These are phyloP conservation scores for Wickerhamomyces canadensis DNA, from an alignment of 805 yeast genomes.

Conservation along the genomic window DNA sequence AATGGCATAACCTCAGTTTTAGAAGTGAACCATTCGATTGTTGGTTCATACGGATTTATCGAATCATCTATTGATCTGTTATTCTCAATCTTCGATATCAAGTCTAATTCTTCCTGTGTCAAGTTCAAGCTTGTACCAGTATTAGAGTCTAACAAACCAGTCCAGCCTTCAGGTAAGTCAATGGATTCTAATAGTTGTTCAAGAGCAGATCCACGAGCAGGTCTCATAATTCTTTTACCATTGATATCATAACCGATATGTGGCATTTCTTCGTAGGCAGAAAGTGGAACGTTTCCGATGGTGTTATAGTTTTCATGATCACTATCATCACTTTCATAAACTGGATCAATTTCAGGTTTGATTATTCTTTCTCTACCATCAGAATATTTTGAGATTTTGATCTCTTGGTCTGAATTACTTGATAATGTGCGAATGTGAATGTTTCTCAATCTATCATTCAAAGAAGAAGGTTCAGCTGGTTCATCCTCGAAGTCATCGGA, in stretches of 20 bases:
- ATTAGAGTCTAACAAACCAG: constrained; percentile 85
- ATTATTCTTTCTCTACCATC: constrained; percentile 80
- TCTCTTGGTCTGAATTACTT: constrained; percentile 29
- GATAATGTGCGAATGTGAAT: constrained; percentile 48
- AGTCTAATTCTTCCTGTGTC: constrained; percentile 80
- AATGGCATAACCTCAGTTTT: constrained; percentile 85
- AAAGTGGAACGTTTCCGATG: constrained; percentile 87
- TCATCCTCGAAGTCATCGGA: constrained; percentile 48
- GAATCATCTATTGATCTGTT: constrained; percentile 79
- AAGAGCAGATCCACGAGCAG: constrained; percentile 93
- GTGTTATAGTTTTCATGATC: constrained; percentile 80
- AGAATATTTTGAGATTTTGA: constrained; percentile 46
- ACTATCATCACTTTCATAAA: constrained; percentile 91
- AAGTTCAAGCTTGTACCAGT: constrained; percentile 84
- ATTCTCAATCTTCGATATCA: constrained; percentile 78
- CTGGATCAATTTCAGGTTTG: constrained; percentile 88
- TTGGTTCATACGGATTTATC: constrained; percentile 87
- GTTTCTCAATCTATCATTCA: constrained; percentile 51
- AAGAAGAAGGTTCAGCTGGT: constrained; percentile 44
- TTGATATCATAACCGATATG: constrained; percentile 96
- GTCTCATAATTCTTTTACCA: constrained; percentile 98
- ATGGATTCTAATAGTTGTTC: constrained; percentile 85
- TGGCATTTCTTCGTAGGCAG: constrained; percentile 95
- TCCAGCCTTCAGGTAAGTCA: constrained; percentile 98
- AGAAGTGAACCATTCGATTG: constrained; percentile 92